Conservation (phyloP, 306 rosid genomes). For the Elaeagnus macrophylla region DNA sequence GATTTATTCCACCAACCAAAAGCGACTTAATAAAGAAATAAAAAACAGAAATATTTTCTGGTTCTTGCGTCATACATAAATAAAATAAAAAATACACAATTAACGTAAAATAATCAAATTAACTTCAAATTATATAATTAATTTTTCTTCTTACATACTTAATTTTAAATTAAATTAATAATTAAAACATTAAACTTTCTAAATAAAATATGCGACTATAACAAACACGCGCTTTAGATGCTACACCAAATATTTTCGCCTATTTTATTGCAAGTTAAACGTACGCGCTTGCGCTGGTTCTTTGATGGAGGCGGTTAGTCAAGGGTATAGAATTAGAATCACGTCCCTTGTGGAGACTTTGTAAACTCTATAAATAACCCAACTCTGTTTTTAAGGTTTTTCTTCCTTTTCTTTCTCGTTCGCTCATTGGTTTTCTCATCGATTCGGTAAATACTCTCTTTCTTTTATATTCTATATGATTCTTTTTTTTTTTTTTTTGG, state of each 20-base stretch:
- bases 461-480: background rate
- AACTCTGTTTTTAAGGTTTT: background rate
- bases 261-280: too few relatives aligned
- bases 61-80: constrained; percentile 5
- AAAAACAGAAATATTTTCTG: background rate
- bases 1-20: background rate
- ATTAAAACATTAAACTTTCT: too few relatives aligned
- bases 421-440: constrained; percentile 19
- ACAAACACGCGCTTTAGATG: too few relatives aligned
- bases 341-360: too few relatives aligned
- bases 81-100: background rate
- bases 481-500: constrained; percentile 6
- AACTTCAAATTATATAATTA: background rate
- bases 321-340: too few relatives aligned
- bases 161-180: too few relatives aligned
- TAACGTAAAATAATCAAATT: background rate
- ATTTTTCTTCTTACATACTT: background rate
- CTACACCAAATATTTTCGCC: too few relatives aligned
- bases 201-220: too few relatives aligned
- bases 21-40: background rate
- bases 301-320: too few relatives aligned
- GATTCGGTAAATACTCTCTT: constrained; percentile 11
- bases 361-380: constrained; percentile 52
- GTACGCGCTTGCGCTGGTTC: too few relatives aligned
- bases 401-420: constrained; percentile 8